Evolutionary conservation across 2,329 filamentous ascomycete genomes (phyloP), one percentile per base, ranked within the genome.

Genomic region (Verticillium isaacii): DNA sequence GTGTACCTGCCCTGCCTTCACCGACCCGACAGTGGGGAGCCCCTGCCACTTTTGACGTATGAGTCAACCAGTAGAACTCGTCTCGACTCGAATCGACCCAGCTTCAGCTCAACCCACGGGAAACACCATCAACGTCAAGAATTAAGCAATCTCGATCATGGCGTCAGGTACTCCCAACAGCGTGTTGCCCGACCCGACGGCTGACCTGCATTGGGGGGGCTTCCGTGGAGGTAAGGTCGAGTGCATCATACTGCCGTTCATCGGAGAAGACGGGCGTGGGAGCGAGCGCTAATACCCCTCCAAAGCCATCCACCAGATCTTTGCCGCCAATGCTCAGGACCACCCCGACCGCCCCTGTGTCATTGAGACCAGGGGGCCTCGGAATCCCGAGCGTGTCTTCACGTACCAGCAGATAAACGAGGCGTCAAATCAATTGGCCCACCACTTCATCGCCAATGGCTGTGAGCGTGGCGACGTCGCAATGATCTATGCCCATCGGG

Each of bases 351-450:
- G 73, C 34, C 68, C 69, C 2, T 85, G 82, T 63, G 81, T 85
- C 45, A 70, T 74, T 15, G 82, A 85, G 69, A 85, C 82, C 61
- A 73, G 72, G 68, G 73, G 72, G 14, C 29, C 25, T 17, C 29
- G 57, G 12, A 64, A 57, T 17, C 82, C 87, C 8, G 80, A 87
- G 72, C 82, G 91, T 65, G 77, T 76, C 57, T 97, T 95, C 75
- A 94, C 88, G 29, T 98, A 97, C 74, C 81, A 81, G 66, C 91
- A 96, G 70, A 97, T 98, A 71, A 84, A 93, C 71, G 90, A 97
- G 77, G 89, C 89, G 0, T 90, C 91, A 34, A 96, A 96, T 72
- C 82, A 86, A 19, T 75, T 97, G 7, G 91, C 92, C 25, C 88
- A 96, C 75, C 85, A 96, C 71, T 82, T 97, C 23, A 84, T 90